Percentiles rank a stretch among this genome's conserved stretches.
These are phyloP conservation scores for Fusarium clavum DNA, from an alignment of 2,329 filamentous ascomycete species.

Conservation along the genomic window DNA sequence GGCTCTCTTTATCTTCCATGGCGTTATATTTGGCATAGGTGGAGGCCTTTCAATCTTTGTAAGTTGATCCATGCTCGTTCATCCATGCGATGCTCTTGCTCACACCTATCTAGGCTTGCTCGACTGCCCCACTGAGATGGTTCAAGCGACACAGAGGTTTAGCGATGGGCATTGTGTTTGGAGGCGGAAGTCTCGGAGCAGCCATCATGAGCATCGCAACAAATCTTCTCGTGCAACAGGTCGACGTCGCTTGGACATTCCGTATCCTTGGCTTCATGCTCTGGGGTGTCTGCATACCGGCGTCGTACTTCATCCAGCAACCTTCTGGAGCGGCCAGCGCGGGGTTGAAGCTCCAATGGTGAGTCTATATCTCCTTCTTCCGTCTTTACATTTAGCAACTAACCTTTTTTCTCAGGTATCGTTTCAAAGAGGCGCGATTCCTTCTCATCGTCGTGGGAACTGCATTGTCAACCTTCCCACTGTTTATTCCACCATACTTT, in stretches of 20 bases:
- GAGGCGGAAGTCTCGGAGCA: constrained; percentile 47
- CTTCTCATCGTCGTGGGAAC: constrained; percentile 42
- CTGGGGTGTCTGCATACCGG: constrained; percentile 48
- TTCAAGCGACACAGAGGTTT: constrained; percentile 47
- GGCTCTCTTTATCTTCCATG: constrained; percentile 45
- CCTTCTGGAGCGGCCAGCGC: constrained; percentile 22
- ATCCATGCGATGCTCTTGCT: not conserved
- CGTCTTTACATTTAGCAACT: fast-evolving
- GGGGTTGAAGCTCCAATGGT: constrained; percentile 44
- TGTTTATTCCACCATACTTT: constrained; percentile 45
- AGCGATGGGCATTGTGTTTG: constrained; percentile 48
- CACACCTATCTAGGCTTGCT: constrained; percentile 17
- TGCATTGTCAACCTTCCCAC: constrained; percentile 44
- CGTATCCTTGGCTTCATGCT: constrained; percentile 45
- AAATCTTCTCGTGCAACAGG: constrained; percentile 37
- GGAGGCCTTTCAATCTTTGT: constrained; percentile 43
- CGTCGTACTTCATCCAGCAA: constrained; percentile 44
- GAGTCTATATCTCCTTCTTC: not conserved
- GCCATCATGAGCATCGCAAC: constrained; percentile 47
- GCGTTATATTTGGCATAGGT: constrained; percentile 45
- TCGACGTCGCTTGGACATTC: constrained; percentile 47
- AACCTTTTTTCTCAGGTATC: constrained; percentile 28
- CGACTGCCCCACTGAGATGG: constrained; percentile 41
- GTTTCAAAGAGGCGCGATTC: constrained; percentile 45
- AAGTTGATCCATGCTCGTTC: not conserved